Conservation (phyloP, 805 yeast genomes). For the Babjeviella inositovora region DNA sequence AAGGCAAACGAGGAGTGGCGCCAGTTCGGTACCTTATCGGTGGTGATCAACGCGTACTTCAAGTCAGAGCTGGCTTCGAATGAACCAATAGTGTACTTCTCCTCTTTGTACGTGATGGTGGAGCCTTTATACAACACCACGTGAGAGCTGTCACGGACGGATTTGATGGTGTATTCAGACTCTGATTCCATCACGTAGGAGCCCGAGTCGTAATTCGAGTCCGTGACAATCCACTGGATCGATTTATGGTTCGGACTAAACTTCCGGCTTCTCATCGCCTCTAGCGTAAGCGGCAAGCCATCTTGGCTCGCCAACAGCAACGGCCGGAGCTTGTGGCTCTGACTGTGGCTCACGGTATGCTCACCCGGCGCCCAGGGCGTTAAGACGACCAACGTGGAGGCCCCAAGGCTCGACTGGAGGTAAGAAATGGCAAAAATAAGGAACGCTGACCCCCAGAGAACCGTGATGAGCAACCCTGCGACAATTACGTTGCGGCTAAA, state of each 20-base stretch:
- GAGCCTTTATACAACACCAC: constrained; percentile 33
- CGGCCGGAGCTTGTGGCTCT: no score
- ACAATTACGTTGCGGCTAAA: no score
- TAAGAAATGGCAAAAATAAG: no score
- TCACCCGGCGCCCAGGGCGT: no score
- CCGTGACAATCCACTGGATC: constrained; percentile 53
- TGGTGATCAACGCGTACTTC: constrained; percentile 35
- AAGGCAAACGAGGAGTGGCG: constrained; percentile 30
- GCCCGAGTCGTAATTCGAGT: constrained; percentile 37
- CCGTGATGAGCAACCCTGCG: no score
- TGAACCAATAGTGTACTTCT: constrained; percentile 27
- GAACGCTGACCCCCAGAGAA: no score
- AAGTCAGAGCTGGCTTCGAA: constrained; percentile 57
- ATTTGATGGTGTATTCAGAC: constrained; percentile 38
- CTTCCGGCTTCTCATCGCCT: constrained; percentile 32
- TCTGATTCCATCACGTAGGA: constrained; percentile 37
- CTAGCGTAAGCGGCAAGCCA: constrained; percentile 20
- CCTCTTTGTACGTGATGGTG: constrained; percentile 18
- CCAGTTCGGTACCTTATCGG: constrained; percentile 46
- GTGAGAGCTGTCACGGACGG: constrained; percentile 16
- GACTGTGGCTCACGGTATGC: no score
- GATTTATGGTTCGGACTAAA: constrained; percentile 34
- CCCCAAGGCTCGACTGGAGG: no score
- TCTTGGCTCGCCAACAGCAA: no score
- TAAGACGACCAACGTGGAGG: no score